Evolutionary conservation across 805 yeast species (phyloP).

Genomic region (Hanseniaspora guilliermondii): DNA sequence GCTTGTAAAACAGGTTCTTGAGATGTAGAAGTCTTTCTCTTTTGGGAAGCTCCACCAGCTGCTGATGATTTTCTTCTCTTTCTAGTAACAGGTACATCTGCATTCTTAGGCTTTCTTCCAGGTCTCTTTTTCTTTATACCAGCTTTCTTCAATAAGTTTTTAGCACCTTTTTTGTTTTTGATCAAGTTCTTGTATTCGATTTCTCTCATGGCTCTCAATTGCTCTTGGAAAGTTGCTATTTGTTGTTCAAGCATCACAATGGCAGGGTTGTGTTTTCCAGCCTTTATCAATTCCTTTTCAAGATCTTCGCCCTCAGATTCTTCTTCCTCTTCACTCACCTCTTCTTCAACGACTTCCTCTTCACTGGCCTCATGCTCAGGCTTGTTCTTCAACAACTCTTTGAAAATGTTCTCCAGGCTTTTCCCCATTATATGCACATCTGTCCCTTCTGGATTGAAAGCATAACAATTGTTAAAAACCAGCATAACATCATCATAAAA

Average conservation of each 20-base stretch:
- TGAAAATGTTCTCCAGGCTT: slow-evolving; percentile 71
- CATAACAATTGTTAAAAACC: slow-evolving; percentile 79
- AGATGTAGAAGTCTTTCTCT: slow-evolving; percentile 16
- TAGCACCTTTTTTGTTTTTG: slow-evolving; percentile 40
- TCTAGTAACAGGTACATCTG: slow-evolving; percentile 15
- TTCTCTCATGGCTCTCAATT: slow-evolving; percentile 68
- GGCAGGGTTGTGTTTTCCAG: slow-evolving; percentile 70
- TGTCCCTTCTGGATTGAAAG: slow-evolving; percentile 92
- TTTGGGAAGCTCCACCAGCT: slow-evolving; percentile 14
- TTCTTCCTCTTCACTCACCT: slow-evolving; percentile 23
- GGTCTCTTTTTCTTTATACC: slow-evolving; percentile 30
- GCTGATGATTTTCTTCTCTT: slow-evolving; percentile 13
- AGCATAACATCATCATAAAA: slow-evolving; percentile 73
- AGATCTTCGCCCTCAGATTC: slow-evolving; percentile 36
- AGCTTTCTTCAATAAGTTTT: slow-evolving; percentile 29
- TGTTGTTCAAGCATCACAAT: slow-evolving; percentile 82
- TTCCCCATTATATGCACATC: slow-evolving; percentile 95
- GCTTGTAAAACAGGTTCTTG: slow-evolving; percentile 33
- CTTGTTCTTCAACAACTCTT: slow-evolving; percentile 76
- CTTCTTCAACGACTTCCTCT: slow-evolving; percentile 28
- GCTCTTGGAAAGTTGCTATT: slow-evolving; percentile 70
- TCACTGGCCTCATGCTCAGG: slow-evolving; percentile 40
- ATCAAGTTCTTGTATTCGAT: slow-evolving; percentile 58
- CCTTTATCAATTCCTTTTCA: slow-evolving; percentile 48
- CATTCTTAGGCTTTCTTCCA: slow-evolving; percentile 10